Conservation (phyloP, 2,329 filamentous ascomycete genomes). For the Aspergillus udagawae region DNA sequence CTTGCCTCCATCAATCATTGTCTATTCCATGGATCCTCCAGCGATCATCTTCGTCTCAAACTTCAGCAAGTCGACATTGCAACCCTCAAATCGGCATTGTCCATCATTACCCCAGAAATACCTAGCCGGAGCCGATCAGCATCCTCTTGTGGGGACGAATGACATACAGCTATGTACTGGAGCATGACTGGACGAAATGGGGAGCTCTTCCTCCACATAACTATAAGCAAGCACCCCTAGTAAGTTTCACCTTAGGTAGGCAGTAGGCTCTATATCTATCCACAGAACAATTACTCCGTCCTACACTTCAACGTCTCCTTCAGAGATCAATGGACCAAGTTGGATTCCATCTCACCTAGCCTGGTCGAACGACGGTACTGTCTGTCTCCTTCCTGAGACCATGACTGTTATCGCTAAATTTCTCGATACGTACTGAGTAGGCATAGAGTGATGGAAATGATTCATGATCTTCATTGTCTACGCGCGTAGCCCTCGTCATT, state of each 20-base stretch:
- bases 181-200: neutral
- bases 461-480: neutral
- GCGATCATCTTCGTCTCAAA: too few relatives aligned
- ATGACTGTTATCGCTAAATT: too few relatives aligned
- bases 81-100: neutral
- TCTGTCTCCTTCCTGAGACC: too few relatives aligned
- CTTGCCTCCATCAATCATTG: neutral
- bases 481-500: neutral
- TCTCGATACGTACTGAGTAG: neutral
- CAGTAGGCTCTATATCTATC: neutral
- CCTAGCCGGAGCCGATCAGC: neutral
- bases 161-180: neutral
- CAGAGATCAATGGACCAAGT: neutral
- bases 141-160: neutral
- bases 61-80: neutral
- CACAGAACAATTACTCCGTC: neutral
- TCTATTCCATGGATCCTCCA: neutral
- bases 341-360: neutral
- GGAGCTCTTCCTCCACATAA: neutral
- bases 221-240: neutral
- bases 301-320: neutral
- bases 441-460: neutral
- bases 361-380: neutral
- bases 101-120: neutral
- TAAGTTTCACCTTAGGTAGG: neutral